A percentile compares a stretch with the other conserved stretches of the same genome.
Evolutionary conservation across 345 rosid genomes (phyloP).

Genomic region (Salix caprea): DNA sequence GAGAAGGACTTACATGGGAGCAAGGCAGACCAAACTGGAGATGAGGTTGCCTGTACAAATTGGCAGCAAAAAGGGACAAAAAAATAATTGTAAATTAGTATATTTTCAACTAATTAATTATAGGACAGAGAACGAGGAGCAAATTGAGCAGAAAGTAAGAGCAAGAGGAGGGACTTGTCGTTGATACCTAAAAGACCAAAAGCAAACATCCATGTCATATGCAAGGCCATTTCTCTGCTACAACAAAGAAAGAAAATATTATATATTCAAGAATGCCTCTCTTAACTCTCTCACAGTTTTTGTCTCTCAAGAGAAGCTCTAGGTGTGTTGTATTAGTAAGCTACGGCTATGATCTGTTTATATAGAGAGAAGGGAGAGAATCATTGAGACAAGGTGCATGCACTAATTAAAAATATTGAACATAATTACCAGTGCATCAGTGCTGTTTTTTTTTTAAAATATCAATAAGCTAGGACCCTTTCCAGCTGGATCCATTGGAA

Average conservation of each 20-base stretch:
- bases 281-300: neutral
- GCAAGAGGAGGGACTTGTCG: neutral
- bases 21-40: constrained; percentile 26
- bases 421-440: constrained; percentile 18
- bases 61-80: neutral
- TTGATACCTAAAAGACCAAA: constrained; percentile 27
- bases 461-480: neutral
- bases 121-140: neutral
- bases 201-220: constrained; percentile 9
- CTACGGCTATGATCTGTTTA: constrained; percentile 20
- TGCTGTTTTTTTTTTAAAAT: constrained; percentile 8
- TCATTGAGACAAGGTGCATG: neutral
- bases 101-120: neutral
- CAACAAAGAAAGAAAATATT: neutral
- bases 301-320: neutral
- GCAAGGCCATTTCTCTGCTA: constrained; percentile 8
- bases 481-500: neutral
- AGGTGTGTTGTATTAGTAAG: neutral
- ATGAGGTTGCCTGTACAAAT: constrained; percentile 18
- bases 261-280: neutral
- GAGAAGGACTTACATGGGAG: constrained; percentile 20
- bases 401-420: too few relatives aligned
- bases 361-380: constrained; percentile 20
- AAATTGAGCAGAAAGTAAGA: neutral
- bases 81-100: neutral